Evolutionary conservation across 768 basidiomycete genomes (phyloP).

Genomic region (Auriculariales sp.): DNA sequence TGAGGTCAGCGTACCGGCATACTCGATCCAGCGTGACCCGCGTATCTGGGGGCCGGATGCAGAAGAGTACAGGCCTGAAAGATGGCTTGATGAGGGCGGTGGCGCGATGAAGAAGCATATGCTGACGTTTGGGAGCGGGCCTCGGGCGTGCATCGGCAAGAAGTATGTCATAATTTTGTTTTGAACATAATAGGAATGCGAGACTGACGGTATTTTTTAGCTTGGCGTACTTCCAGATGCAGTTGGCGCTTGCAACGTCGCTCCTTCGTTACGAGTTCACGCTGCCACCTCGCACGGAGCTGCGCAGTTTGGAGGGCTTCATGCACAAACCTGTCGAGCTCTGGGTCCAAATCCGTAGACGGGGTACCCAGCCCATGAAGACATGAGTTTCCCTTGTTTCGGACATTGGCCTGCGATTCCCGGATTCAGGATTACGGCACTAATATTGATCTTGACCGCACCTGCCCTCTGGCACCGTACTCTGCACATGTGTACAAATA

Average conservation of each 20-base stretch:
- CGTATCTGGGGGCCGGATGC: conserved; percentile 20
- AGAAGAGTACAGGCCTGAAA: conserved; percentile 20
- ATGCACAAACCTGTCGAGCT: conserved; percentile 9
- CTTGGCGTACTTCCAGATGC: conserved; percentile 8
- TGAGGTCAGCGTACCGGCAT: conserved; percentile 21
- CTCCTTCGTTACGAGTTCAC: conserved; percentile 7
- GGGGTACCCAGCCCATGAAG: too few relatives aligned
- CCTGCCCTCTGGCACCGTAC: too few relatives aligned
- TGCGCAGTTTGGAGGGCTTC: conserved; percentile 9
- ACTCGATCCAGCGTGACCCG: conserved; percentile 18
- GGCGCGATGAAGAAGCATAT: conserved; percentile 13
- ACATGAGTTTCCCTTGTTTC: too few relatives aligned
- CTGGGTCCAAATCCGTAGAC: conserved; percentile 3
- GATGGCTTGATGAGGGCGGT: conserved; percentile 18
- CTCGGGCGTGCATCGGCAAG: conserved; percentile 15
- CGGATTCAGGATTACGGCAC: too few relatives aligned
- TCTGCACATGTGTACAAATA: too few relatives aligned
- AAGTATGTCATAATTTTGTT: neutral
- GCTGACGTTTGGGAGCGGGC: conserved; percentile 19
- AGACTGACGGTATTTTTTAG: neutral
- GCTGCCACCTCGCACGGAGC: neutral
- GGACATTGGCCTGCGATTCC: too few relatives aligned
- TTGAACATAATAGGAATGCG: neutral
- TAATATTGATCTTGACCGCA: too few relatives aligned
- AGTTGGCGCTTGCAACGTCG: conserved; percentile 8